Evolutionary conservation across 768 basidiomycete species (phyloP).

Genomic region (Bullera alba): DNA sequence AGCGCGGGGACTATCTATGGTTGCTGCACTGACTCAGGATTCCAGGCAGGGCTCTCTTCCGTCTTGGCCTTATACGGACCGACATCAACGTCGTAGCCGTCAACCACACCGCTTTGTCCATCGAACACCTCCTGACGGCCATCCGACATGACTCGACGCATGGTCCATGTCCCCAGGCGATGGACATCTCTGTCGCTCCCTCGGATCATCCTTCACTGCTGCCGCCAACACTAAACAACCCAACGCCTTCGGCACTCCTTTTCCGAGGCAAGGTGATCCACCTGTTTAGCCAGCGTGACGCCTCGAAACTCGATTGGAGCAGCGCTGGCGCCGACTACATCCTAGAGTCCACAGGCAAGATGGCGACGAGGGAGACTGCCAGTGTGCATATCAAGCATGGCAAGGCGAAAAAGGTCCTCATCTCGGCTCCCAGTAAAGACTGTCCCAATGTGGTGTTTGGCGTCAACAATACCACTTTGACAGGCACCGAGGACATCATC

Average conservation of each 20-base stretch:
- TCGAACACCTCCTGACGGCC: conserved; percentile 41
- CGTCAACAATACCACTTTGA: conserved; percentile 40
- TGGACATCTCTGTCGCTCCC: conserved; percentile 25
- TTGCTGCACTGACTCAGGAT: neutral
- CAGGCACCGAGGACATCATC: conserved; percentile 29
- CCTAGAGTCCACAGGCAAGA: conserved; percentile 45
- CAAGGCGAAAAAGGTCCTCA: conserved; percentile 44
- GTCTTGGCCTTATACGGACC: conserved; percentile 14
- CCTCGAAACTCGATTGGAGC: conserved; percentile 40
- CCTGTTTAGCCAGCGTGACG: conserved; percentile 40
- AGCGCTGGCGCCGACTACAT: conserved; percentile 41
- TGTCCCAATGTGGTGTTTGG: conserved; percentile 42
- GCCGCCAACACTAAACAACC: conserved; percentile 21
- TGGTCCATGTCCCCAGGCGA: conserved; percentile 24
- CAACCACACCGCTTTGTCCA: conserved; percentile 45
- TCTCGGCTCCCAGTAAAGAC: conserved; percentile 44
- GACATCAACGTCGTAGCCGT: conserved; percentile 40
- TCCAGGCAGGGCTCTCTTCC: conserved; percentile 22
- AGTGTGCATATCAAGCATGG: conserved; percentile 35
- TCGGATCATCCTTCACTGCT: conserved; percentile 22
- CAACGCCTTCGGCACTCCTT: conserved; percentile 21
- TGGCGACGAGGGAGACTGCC: conserved; percentile 34
- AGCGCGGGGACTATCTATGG: conserved; percentile 13
- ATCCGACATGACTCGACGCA: conserved; percentile 47
- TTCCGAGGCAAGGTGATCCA: conserved; percentile 32